Base-by-base conservation (phyloP, 345 rosid species). In the Eucalyptus guilfoylei region DNA sequence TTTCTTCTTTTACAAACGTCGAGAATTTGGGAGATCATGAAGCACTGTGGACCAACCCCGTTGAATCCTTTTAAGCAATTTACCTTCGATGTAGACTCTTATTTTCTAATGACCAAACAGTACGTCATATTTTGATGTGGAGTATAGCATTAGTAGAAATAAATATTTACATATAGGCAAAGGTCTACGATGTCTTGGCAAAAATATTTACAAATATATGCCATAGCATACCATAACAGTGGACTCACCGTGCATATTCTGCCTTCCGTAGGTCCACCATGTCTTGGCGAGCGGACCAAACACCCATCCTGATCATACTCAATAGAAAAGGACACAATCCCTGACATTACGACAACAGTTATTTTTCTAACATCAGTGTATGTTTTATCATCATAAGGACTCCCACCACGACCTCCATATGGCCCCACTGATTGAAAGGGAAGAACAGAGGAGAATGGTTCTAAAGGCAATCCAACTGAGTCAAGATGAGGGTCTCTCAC, bases 351-450 rank as follows among this genome's bases (percentile, higher is more conserved):
- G 6, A 87, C 58, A 1, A 64, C 58, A n/a, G 15, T 64, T 16
- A 87, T 64, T 42, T 64, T 64, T n/a, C 83, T 47, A 3, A 87
- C 11, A 6, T n/a, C 83, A 6, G 19, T 64, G 30, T 52, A 64
- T 16, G 88, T 19, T 45, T 64, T n/a, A 64, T 85, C 80, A 42
- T 85, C 81, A 13, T 4, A 85, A 30, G 47, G 5, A 47, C n/a
- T 3, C 7, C 80, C 80, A 9, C 80, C 80, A 0, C 0, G 7
- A 17, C 80, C 80, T 69, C 80, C 44, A 34, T 0, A 0, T 34
- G 55, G 42, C 34, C 60, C 67, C 4, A 80, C 30, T 14, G 52
- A 24, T 49, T 48, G 60, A 30, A 49, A 40, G 28, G 37, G 89
- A 44, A 11, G 28, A 21, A 28, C 23, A 67, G 40, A 67, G 76